Conservation (phyloP, 139 green algal species). For the Coelastrella sp. region DNA sequence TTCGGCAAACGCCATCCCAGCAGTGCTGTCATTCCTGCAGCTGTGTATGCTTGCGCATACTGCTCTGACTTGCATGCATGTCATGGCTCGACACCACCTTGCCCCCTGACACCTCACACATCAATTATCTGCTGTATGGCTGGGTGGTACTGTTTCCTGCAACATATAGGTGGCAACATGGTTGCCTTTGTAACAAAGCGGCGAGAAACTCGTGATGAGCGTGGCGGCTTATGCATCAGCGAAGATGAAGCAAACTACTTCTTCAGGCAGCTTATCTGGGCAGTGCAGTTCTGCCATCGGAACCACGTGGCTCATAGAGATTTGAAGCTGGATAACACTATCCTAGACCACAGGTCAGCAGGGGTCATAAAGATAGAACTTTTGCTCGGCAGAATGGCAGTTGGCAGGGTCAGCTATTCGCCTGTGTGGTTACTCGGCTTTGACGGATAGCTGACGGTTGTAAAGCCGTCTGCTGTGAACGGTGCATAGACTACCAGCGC, state of each 20-base stretch:
- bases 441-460: too few species aligned
- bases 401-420: too few species aligned
- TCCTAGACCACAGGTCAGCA: constrained; percentile 62
- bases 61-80: too few species aligned
- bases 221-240: constrained; percentile 66
- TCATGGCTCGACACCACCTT: background rate
- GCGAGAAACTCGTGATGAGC: constrained; percentile 52
- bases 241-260: constrained; percentile 77
- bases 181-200: constrained; percentile 66
- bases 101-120: background rate
- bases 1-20: too few species aligned
- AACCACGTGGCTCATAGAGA: constrained; percentile 87
- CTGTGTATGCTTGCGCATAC: too few species aligned
- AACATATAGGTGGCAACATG: constrained; percentile 69
- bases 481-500: too few species aligned
- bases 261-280: constrained; percentile 89
- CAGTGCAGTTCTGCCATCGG: constrained; percentile 89
- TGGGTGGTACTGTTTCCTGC: background rate
- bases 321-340: constrained; percentile 80
- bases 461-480: too few species aligned
- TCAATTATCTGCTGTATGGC: background rate
- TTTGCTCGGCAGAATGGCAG: too few species aligned
- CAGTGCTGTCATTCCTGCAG: too few species aligned
- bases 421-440: too few species aligned
- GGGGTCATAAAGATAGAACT: too few species aligned